Base-by-base conservation (phyloP, 164 flowering plant species). In the Warburgia ugandensis region DNA sequence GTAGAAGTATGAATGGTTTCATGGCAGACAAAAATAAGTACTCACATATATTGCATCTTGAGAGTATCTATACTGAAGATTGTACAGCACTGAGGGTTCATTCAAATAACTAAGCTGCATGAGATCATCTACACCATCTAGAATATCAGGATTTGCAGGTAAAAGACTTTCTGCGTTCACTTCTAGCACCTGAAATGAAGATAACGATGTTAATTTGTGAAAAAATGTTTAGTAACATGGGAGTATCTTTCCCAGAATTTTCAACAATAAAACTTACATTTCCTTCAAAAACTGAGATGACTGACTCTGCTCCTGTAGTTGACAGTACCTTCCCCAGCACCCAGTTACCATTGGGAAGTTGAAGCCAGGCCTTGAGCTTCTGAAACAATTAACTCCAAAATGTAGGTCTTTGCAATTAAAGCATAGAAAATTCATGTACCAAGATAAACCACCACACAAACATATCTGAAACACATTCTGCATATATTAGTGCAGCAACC, bases 121-220 rank as follows among this genome's bases (percentile, higher is more conserved):
- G 26, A 94, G 94, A 70, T 94, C 91, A 71, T 89, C 97, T 25
- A 94, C 99, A 29, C 97, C 99, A 66, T 84, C 97, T 64, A 94
- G 96, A 42, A 94, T 94, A 69, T 86, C 95, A 54, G 99, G 99
- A 70, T 94, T 94, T 58, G 96, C 96, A 8, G 90, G 80, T 48
- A 81, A 53, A 41, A 89, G 63, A 59, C 61, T 58, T 44, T 78
- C 95, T 50, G 83, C 23, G 54, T 68, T 68, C 59, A 83, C 83
- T 65, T 73, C 84, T 48, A 85, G 29, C 47, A 80, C 94, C 99
- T 94, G 68, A 48, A 53, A 51, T 33, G 16, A 27, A 8, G 26
- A 58, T 36, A 40, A 0, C 45, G 41, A 54, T 17, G 8, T 23
- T 10, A 48, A 30, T 29, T 4, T 7, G 29, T n/a, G 39, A 2